Percentiles rank a stretch among this genome's conserved stretches.
phyloP scores from a whole-genome alignment of 306 rosid species.

The Medicago lupulina region DNA sequence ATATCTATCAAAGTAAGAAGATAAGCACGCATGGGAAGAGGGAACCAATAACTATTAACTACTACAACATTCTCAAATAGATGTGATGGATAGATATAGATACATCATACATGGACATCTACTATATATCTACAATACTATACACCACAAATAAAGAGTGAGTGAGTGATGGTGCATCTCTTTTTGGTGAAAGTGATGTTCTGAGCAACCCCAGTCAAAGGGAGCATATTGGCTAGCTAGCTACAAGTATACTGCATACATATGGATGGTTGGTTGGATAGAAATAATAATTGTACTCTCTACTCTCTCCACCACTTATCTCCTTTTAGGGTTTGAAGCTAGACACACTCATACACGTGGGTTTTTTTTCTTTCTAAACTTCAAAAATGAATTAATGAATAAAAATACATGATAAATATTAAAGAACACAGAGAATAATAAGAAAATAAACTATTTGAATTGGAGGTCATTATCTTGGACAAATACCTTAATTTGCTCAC shows the following conservation, averaged over 20 bases:
- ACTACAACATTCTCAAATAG: slow-evolving; percentile 59
- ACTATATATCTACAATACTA: background rate
- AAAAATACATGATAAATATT: background rate
- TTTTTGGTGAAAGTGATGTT: slow-evolving; percentile 80
- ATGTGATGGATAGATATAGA: slow-evolving; percentile 34
- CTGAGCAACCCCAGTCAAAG: slow-evolving; percentile 73
- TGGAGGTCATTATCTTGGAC: background rate
- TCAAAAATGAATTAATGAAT: background rate
- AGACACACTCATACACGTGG: background rate
- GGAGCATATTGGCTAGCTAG: slow-evolving; percentile 48
- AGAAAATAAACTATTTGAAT: background rate
- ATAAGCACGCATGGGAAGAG: slow-evolving; percentile 79
- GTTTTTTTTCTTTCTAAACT: background rate
- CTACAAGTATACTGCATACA: slow-evolving; percentile 45
- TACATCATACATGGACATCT: slow-evolving; percentile 24
- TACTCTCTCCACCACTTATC: slow-evolving; percentile 26
- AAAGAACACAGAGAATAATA: background rate
- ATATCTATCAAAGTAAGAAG: slow-evolving; percentile 43
- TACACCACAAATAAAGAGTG: slow-evolving; percentile 8
- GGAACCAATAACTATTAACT: slow-evolving; percentile 44
- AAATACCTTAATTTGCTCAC: background rate
- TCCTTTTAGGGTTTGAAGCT: slow-evolving; percentile 3
- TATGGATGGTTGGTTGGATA: slow-evolving; percentile 16
- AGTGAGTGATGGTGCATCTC: slow-evolving; percentile 49
- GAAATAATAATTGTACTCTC: slow-evolving; percentile 53